Evolutionary conservation across 1,139 yeast genomes (phyloP).

Genomic region (Suhomyces chickasaworum): DNA sequence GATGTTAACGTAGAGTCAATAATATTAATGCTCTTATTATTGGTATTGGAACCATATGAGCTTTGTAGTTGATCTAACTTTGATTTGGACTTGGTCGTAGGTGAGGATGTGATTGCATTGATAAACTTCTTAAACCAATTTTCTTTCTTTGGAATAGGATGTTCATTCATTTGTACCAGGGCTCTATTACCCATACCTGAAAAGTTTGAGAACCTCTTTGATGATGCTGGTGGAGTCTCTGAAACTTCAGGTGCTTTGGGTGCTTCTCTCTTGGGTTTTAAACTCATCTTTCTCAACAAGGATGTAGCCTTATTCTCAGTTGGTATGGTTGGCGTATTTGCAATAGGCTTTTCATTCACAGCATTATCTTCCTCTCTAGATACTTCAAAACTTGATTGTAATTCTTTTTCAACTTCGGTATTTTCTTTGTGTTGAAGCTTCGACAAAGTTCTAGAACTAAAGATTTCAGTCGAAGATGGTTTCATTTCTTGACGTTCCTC

Average conservation of each 20-base stretch:
- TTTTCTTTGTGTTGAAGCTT: conserved; percentile 7
- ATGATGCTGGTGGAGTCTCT: conserved; percentile 8
- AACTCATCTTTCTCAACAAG: conserved; percentile 33
- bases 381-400: background rate
- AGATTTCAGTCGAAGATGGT: conserved; percentile 29
- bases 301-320: conserved; percentile 14
- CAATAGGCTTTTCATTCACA: background rate
- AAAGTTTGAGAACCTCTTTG: conserved; percentile 30
- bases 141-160: conserved; percentile 19
- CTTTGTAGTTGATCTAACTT: conserved; percentile 2
- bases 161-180: conserved; percentile 11
- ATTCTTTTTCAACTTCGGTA: conserved; percentile 5
- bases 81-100: conserved; percentile 9
- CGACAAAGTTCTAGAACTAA: conserved; percentile 26
- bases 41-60: conserved; percentile 7
- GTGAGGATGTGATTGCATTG: conserved; percentile 19
- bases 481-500: conserved; percentile 19
- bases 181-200: conserved; percentile 19
- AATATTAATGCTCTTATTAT: conserved; percentile 30
- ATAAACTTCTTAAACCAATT: conserved; percentile 46
- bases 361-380: background rate
- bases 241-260: conserved; percentile 42
- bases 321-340: background rate
- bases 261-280: conserved; percentile 49
- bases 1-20: conserved; percentile 38